These are phyloP conservation scores for Plasmodiophora brassicae DNA, from an alignment of 208 protist species.

Conservation along the genomic window DNA sequence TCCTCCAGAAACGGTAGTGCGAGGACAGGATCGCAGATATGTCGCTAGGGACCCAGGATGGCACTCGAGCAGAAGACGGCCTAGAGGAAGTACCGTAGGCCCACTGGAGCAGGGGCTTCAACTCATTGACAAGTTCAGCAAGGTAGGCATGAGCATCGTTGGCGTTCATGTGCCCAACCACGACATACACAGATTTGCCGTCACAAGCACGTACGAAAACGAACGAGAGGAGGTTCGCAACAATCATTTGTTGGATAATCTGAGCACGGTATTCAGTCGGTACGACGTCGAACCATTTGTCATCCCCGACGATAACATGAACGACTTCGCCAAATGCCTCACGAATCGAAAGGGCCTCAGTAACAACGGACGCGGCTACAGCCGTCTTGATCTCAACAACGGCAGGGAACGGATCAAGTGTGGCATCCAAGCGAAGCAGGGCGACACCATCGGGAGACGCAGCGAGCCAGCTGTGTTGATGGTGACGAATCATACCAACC, in stretches of 20 bases:
- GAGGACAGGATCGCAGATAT: not conserved
- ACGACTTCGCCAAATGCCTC: not conserved
- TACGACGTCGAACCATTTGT: not conserved
- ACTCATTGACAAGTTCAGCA: too few species aligned
- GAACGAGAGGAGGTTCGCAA: too few species aligned
- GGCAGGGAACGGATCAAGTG: not conserved
- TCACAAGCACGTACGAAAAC: too few species aligned
- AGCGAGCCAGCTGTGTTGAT: not conserved
- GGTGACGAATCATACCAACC: not conserved
- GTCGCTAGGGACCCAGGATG: too few species aligned
- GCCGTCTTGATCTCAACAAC: not conserved
- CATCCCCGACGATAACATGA: not conserved
- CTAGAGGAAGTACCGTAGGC: too few species aligned
- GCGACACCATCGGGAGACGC: not conserved
- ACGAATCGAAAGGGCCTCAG: not conserved
- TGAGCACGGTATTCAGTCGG: not conserved
- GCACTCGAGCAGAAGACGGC: too few species aligned
- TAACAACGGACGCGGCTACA: not conserved
- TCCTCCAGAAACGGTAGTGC: not conserved
- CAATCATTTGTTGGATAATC: not conserved
- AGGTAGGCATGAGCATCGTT: too few species aligned
- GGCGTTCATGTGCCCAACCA: too few species aligned
- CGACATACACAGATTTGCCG: too few species aligned
- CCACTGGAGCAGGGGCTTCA: not conserved
- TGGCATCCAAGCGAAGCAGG: not conserved